A percentile compares a stretch with the other conserved stretches of the same genome.
These are phyloP conservation scores for Neurospora sp. DNA, from an alignment of 2,329 filamentous ascomycete species.

Conservation along the genomic window DNA sequence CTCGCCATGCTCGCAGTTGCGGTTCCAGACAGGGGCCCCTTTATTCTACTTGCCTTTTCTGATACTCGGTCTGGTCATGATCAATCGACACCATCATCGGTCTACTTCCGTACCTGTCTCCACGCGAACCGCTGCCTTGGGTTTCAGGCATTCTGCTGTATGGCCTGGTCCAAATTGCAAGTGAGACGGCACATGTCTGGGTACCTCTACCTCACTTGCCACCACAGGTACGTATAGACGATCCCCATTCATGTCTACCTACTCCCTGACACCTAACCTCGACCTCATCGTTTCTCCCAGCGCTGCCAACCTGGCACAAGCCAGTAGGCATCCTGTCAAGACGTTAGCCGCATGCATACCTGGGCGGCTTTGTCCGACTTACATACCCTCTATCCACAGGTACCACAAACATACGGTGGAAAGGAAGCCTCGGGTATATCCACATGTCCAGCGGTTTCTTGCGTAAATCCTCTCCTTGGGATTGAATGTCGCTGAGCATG, in stretches of 20 bases:
- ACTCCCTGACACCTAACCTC: not conserved
- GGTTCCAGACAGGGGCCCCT: not conserved
- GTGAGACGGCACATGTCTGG: not conserved
- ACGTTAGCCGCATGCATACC: constrained; percentile 1
- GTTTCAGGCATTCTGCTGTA: not conserved
- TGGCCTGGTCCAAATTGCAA: not conserved
- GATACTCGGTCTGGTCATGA: not conserved
- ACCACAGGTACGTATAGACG: not conserved
- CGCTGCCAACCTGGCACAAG: not conserved
- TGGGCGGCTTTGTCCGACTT: not conserved
- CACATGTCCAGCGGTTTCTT: not conserved
- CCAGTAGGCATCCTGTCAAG: not conserved
- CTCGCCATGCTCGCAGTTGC: not conserved
- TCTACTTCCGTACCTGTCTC: not conserved
- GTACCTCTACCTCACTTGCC: not conserved
- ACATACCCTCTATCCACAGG: not conserved
- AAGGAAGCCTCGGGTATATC: not conserved
- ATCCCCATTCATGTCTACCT: not conserved
- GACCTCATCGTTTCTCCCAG: not conserved
- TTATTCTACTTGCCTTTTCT: not conserved
- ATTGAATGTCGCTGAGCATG: not conserved
- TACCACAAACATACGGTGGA: not conserved
- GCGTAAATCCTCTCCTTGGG: not conserved
- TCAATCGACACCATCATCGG: not conserved
- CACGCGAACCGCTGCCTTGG: not conserved